phyloP scores from a whole-genome alignment of 2,329 filamentous ascomycete species.

The Penicillium sp. region DNA sequence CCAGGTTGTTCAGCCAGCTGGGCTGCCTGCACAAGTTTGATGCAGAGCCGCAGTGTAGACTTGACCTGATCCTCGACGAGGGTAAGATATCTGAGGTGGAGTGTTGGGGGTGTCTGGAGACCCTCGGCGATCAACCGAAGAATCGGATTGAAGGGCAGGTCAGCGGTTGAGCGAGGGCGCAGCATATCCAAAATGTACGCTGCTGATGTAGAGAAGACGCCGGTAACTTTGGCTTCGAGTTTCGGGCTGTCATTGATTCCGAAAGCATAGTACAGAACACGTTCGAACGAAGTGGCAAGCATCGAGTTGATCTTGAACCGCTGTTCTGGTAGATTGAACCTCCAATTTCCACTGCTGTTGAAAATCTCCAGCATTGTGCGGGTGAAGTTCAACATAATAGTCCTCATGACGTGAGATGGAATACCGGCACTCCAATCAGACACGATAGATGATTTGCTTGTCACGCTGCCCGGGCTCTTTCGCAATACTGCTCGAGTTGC shows the following conservation, averaged over 20 bases:
- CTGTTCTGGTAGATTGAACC: conserved; percentile 67
- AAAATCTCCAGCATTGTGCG: conserved; percentile 77
- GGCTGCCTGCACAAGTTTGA: conserved; percentile 67
- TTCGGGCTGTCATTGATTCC: conserved; percentile 64
- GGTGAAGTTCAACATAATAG: conserved; percentile 68
- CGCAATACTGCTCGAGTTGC: conserved; percentile 53
- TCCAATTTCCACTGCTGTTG: conserved; percentile 83
- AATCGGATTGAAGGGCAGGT: conserved; percentile 73
- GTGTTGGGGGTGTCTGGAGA: conserved; percentile 59
- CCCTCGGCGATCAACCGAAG: conserved; percentile 66
- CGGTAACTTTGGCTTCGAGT: conserved; percentile 52
- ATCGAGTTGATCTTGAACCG: conserved; percentile 65
- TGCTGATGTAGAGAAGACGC: conserved; percentile 68
- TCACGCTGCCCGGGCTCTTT: conserved; percentile 34
- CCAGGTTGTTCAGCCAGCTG: conserved; percentile 61
- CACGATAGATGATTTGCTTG: conserved; percentile 30
- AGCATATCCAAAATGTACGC: conserved; percentile 75
- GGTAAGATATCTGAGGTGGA: conserved; percentile 56
- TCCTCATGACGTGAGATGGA: conserved; percentile 72
- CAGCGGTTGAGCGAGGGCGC: conserved; percentile 65
- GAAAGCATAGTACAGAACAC: conserved; percentile 69
- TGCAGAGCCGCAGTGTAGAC: conserved; percentile 64
- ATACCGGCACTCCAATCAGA: conserved; percentile 63
- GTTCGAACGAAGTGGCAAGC: conserved; percentile 68
- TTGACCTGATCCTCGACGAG: conserved; percentile 62